Evolutionary conservation across 139 green algal species (phyloP).

Genomic region (Chlamydomonas asymmetrica): DNA sequence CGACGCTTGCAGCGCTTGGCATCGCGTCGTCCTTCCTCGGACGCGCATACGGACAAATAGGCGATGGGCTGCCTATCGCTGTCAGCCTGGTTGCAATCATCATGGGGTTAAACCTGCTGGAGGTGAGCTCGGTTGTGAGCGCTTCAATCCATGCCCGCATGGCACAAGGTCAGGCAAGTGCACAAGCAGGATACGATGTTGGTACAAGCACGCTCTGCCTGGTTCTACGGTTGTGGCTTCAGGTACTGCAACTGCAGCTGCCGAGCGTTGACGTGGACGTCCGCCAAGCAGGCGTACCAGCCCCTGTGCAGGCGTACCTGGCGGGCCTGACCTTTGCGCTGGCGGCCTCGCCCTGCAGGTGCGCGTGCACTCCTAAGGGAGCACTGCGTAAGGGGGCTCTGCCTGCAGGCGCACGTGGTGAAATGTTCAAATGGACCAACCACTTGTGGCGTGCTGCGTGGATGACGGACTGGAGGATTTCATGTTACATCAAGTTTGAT

Average conservation of each 20-base stretch:
- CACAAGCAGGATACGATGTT: too few species aligned
- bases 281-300: conserved; percentile 41
- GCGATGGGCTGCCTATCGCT: conserved; percentile 32
- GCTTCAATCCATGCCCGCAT: too few species aligned
- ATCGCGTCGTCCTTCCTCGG: conserved; percentile 72
- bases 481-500: too few species aligned
- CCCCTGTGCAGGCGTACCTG: conserved; percentile 80
- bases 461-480: too few species aligned
- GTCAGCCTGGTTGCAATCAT: conserved; percentile 77
- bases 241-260: conserved; percentile 77
- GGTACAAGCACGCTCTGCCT: too few species aligned
- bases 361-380: too few species aligned
- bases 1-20: conserved; percentile 84
- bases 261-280: conserved; percentile 84
- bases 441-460: too few species aligned
- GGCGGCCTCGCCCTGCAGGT: conserved; percentile 84
- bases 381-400: too few species aligned
- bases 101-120: conserved; percentile 96
- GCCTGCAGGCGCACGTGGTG: too few species aligned
- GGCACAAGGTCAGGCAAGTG: too few species aligned
- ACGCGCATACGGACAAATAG: conserved; percentile 80
- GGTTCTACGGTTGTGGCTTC: neutral
- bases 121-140: too few species aligned
- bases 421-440: too few species aligned
- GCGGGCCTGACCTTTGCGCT: conserved; percentile 93